These are phyloP conservation scores for Phytophthora sansomeana DNA, from an alignment of 352 stramenopile genomes.

Conservation along the genomic window DNA sequence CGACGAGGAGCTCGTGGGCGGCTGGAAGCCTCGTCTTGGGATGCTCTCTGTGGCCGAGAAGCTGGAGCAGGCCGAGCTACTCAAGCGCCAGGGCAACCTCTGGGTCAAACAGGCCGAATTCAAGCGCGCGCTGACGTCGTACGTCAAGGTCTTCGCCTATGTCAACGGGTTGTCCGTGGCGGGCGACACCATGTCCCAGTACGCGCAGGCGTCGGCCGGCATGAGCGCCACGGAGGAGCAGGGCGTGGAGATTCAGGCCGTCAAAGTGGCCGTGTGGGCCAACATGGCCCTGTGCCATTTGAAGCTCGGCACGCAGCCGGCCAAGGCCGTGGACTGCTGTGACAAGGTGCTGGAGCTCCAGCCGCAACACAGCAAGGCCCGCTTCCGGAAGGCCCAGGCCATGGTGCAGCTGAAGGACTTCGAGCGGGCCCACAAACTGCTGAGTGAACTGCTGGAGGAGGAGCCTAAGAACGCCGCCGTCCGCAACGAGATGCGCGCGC, in stretches of 20 bases:
- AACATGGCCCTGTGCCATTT: constrained; percentile 89
- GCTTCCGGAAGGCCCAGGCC: constrained; percentile 85
- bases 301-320: constrained; percentile 60
- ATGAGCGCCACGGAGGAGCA: constrained; percentile 66
- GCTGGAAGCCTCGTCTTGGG: constrained; percentile 76
- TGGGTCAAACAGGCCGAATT: constrained; percentile 65
- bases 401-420: constrained; percentile 66
- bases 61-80: constrained; percentile 68
- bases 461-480: constrained; percentile 81
- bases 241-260: constrained; percentile 60
- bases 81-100: constrained; percentile 86
- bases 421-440: constrained; percentile 61
- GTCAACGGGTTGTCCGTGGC: constrained; percentile 81
- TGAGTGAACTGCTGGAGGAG: constrained; percentile 56
- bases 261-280: constrained; percentile 78
- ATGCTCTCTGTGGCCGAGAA: constrained; percentile 74
- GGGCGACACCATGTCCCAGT: constrained; percentile 83
- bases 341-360: constrained; percentile 82
- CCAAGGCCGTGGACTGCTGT: constrained; percentile 67
- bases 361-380: constrained; percentile 73
- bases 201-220: constrained; percentile 50
- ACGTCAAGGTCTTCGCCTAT: constrained; percentile 86
- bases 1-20: constrained; percentile 61
- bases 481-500: constrained; percentile 62
- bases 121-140: constrained; percentile 66